Evolutionary conservation across 2,329 filamentous ascomycete species (phyloP).

Genomic region (Clonostachys byssicola): DNA sequence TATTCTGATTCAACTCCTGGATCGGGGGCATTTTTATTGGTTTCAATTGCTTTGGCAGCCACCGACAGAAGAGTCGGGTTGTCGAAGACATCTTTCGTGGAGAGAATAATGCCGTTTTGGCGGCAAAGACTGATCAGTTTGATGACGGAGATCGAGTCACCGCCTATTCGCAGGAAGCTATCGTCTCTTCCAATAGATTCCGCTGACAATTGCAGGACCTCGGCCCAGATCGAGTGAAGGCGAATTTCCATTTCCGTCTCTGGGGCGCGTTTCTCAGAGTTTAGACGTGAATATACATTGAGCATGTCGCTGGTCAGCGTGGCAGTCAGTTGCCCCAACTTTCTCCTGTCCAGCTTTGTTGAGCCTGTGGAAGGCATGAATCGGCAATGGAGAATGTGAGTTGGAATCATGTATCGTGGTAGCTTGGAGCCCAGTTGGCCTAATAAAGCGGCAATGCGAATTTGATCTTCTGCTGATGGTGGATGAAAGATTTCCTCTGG

Average conservation of each 20-base stretch:
- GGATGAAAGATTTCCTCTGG: neutral
- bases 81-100: constrained; percentile 8
- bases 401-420: constrained; percentile 9
- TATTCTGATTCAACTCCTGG: no score
- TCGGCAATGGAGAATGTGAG: constrained; percentile 3
- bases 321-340: constrained; percentile 2
- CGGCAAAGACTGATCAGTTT: constrained; percentile 1
- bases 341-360: constrained; percentile 26
- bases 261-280: constrained; percentile 8
- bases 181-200: constrained; percentile 4
- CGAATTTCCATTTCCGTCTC: constrained; percentile 14
- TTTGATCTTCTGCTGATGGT: neutral
- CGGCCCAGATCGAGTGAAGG: constrained; percentile 24
- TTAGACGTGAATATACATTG: constrained; percentile 12
- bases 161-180: constrained; percentile 7
- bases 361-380: constrained; percentile 18
- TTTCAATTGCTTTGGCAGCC: neutral
- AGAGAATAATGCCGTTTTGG: constrained; percentile 2
- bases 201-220: constrained; percentile 1
- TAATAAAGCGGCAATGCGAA: neutral
- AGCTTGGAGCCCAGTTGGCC: constrained; percentile 1
- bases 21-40: no score
- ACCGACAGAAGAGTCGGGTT: neutral
- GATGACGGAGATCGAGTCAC: constrained; percentile 9
- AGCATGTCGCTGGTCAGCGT: constrained; percentile 5